These are phyloP conservation scores for Hawksworthiomyces lignivorus DNA, from an alignment of 2,329 filamentous ascomycete genomes.

Conservation along the genomic window DNA sequence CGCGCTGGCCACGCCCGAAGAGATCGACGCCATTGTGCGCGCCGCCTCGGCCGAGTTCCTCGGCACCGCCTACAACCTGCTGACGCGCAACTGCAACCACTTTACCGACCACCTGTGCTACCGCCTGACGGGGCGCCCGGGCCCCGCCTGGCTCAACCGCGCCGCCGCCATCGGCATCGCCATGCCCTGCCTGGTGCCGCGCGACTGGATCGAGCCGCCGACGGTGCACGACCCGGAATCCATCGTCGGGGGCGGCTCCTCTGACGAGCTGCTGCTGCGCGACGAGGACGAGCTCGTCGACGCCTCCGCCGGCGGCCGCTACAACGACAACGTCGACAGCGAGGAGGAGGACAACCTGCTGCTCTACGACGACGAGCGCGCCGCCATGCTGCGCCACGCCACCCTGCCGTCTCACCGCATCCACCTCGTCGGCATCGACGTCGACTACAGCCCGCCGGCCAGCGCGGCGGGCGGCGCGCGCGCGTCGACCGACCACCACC, in stretches of 20 bases:
- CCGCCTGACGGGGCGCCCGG: constrained; percentile 60
- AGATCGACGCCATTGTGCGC: constrained; percentile 64
- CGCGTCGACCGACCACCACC: neutral
- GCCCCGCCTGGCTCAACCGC: constrained; percentile 71
- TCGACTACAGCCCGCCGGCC: constrained; percentile 19
- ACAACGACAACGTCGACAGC: constrained; percentile 34
- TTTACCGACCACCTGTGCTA: constrained; percentile 73
- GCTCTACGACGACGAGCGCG: constrained; percentile 6
- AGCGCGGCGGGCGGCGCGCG: neutral
- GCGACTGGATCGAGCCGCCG: constrained; percentile 73
- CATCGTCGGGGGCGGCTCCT: constrained; percentile 62
- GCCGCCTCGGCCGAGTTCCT: constrained; percentile 64
- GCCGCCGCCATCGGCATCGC: constrained; percentile 77
- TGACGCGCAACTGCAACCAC: constrained; percentile 83
- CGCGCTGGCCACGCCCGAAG: constrained; percentile 58
- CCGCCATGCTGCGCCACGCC: constrained; percentile 29
- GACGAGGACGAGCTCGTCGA: constrained; percentile 49
- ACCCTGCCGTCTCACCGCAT: constrained; percentile 19
- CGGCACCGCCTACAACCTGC: constrained; percentile 70
- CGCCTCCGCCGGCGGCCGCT: constrained; percentile 43
- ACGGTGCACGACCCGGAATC: constrained; percentile 70
- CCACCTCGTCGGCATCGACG: constrained; percentile 18
- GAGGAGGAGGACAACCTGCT: neutral
- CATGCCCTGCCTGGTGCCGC: constrained; percentile 73
- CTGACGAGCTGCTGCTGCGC: constrained; percentile 51